A percentile compares a stretch with the other conserved stretches of the same genome.
These are phyloP conservation scores for Epichloe festucae DNA, from an alignment of 2,329 filamentous ascomycete genomes.

Conservation along the genomic window DNA sequence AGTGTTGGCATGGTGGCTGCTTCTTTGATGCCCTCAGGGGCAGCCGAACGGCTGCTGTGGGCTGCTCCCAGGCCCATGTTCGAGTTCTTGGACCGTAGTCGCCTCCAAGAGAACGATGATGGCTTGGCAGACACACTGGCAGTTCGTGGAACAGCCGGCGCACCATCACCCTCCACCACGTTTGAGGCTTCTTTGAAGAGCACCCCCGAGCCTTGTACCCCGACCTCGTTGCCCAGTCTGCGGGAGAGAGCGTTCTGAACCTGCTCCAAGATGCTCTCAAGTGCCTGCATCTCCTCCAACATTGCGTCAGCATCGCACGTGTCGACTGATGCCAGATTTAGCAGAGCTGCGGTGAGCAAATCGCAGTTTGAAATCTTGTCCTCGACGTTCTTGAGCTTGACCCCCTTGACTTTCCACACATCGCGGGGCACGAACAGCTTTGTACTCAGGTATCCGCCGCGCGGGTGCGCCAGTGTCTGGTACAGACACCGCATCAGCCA, in stretches of 20 bases:
- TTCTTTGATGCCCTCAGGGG: slow-evolving; percentile 17
- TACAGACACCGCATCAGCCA: slow-evolving; percentile 95
- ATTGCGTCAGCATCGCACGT: slow-evolving; percentile 84
- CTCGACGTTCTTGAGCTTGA: slow-evolving; percentile 82
- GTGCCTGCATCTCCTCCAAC: slow-evolving; percentile 81
- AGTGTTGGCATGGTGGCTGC: slow-evolving; percentile 52
- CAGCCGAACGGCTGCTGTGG: slow-evolving; percentile 24
- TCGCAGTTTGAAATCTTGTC: slow-evolving; percentile 93
- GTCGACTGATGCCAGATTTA: slow-evolving; percentile 73
- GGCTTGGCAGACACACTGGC: slow-evolving; percentile 56
- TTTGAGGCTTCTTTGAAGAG: slow-evolving; percentile 60
- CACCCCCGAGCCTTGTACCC: slow-evolving; percentile 57
- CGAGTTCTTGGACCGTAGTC: slow-evolving; percentile 81
- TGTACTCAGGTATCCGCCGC: slow-evolving; percentile 82
- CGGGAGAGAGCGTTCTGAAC: slow-evolving; percentile 65
- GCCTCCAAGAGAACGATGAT: slow-evolving; percentile 70
- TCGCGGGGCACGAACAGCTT: slow-evolving; percentile 87
- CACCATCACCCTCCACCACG: slow-evolving; percentile 31
- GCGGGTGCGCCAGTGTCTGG: slow-evolving; percentile 80
- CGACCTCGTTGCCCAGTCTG: slow-evolving; percentile 87
- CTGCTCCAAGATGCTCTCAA: slow-evolving; percentile 78
- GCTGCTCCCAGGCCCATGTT: slow-evolving; percentile 42
- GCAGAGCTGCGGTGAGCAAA: slow-evolving; percentile 73
- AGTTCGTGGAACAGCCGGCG: slow-evolving; percentile 34
- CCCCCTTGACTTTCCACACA: slow-evolving; percentile 86